Evolutionary conservation across 202 grass and related monocot species (phyloP), one percentile per base, ranked within the genome.

Genomic region (Brachypodium distachyon): DNA sequence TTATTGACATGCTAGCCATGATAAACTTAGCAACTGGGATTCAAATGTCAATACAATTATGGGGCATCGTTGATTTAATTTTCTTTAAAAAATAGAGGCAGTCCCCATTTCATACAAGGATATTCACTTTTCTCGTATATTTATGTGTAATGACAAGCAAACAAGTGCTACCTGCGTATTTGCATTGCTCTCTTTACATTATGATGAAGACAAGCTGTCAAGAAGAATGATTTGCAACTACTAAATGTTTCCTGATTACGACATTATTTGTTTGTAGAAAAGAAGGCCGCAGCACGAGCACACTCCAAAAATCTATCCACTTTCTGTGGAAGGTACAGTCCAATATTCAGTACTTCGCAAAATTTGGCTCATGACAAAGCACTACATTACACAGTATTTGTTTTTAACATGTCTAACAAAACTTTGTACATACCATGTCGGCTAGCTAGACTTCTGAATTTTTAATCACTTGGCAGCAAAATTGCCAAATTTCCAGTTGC

Each of bases 311-410:
- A 87, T 64, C 33, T 99, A 51, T 99, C 96, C 18, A 77, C 84
- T 1, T 99, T 90, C 52, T 99, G 96, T 85, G 96, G 96, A 85
- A 99, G 96, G 96, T 98, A 84, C 33, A n/a, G 29, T 70, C 29
- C 32, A 10, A 6, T 74, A 55, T 38, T 28, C 46, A 61, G 73
- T 70, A 37, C 39, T 61, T 52, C 34, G 43, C n/a, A 40, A 18
- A 67, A 37, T 59, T 47, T 25, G 9, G 33, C 46, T 70, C 70
- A 23, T 5, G 38, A 18, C 68, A 26, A 55, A 76, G 8, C 25
- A 39, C 10, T 26, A 12, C 54, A 47, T 1, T 1, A 31, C 25
- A 41, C 29, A 36, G 25, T 43, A 80, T 34, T 61, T 47, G 26
- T 79, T 26, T 26, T 28, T 61, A 46, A 28, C 13, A 13, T 70